These are phyloP conservation scores for Auricularia heimuer DNA, from an alignment of 768 basidiomycete genomes.

Conservation along the genomic window DNA sequence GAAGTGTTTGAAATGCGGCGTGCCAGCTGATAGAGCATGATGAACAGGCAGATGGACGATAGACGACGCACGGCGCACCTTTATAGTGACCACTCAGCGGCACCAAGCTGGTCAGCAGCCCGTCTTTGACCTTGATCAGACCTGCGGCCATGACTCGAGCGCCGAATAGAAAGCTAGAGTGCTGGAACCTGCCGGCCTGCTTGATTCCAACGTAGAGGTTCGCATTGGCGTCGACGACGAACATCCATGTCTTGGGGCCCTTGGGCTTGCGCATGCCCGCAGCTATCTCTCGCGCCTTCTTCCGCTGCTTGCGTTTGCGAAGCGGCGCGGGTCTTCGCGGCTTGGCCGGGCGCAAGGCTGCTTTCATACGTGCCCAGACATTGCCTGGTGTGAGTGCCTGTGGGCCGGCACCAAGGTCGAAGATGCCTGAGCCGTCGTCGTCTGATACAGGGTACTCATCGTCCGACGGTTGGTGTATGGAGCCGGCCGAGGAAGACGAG, in stretches of 20 bases:
- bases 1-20: slow-evolving; percentile 1
- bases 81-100: not conserved
- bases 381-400: not conserved
- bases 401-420: not conserved
- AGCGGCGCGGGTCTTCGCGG: not conserved
- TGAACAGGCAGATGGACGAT: not conserved
- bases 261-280: not conserved
- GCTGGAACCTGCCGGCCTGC: not conserved
- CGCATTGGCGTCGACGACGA: not conserved
- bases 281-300: not conserved
- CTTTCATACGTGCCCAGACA: not conserved
- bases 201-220: not conserved
- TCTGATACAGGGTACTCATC: not conserved
- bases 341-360: not conserved
- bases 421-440: not conserved
- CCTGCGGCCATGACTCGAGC: not conserved
- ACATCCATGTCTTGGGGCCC: slow-evolving; percentile 1
- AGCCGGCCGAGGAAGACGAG: no score
- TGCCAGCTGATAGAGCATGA: not conserved
- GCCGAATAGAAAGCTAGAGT: not conserved
- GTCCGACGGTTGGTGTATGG: not conserved
- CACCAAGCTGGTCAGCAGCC: not conserved
- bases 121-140: not conserved
- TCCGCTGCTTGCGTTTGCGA: not conserved
- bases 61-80: not conserved